phyloP scores from a whole-genome alignment of 164 flowering plant genomes.

The Houttuynia cordata region DNA sequence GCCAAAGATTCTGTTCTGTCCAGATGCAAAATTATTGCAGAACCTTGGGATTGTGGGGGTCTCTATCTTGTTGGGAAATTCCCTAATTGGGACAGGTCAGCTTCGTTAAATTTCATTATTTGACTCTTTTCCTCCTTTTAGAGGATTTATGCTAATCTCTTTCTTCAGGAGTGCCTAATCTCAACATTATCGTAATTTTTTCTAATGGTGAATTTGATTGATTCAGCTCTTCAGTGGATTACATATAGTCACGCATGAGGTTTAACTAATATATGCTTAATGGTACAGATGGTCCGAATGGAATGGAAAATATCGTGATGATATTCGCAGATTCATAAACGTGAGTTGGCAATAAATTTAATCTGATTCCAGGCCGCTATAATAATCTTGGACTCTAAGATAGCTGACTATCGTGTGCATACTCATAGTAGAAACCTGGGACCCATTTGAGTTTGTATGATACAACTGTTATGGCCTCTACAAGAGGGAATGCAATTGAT shows the following conservation, averaged over 20 bases:
- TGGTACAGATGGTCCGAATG: slow-evolving; percentile 94
- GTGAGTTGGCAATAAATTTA: slow-evolving; percentile 17
- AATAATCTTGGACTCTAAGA: too few species aligned
- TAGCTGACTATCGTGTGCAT: too few species aligned
- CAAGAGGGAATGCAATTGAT: too few species aligned
- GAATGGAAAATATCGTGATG: slow-evolving; percentile 98
- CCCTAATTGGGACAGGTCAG: slow-evolving; percentile 94
- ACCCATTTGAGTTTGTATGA: too few species aligned
- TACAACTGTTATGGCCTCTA: too few species aligned
- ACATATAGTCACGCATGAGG: too few species aligned
- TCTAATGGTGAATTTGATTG: not conserved
- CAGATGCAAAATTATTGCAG: slow-evolving; percentile 84
- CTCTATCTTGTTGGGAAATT: slow-evolving; percentile 94
- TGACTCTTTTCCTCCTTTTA: too few species aligned
- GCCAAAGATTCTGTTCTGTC: slow-evolving; percentile 81
- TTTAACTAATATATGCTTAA: not conserved
- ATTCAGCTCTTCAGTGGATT: not conserved
- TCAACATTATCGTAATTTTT: not conserved
- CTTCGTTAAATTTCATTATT: too few species aligned
- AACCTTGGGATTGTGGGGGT: slow-evolving; percentile 99
- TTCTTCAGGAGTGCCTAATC: not conserved
- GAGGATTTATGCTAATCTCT: too few species aligned
- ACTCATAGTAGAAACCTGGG: too few species aligned
- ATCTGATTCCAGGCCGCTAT: not conserved
- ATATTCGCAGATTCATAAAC: slow-evolving; percentile 79